Evolutionary conservation across 345 rosid species (phyloP).

Genomic region (Heritiera littoralis): DNA sequence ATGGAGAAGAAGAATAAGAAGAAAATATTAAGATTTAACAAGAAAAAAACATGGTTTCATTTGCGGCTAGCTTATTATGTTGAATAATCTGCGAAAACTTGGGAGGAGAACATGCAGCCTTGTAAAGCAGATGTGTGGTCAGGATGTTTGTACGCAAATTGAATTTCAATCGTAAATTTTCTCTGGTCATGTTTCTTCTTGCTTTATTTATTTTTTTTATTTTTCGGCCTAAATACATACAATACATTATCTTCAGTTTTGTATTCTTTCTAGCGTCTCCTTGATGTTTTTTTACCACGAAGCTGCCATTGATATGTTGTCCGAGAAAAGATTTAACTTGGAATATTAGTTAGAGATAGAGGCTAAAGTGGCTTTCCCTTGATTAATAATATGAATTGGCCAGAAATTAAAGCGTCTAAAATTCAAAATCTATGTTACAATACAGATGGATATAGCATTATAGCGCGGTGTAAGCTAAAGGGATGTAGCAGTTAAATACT

Average conservation of each 20-base stretch:
- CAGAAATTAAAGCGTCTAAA: too few species aligned
- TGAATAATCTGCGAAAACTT: not conserved
- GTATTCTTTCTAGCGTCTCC: not conserved
- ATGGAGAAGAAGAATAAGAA: too few species aligned
- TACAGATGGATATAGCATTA: too few species aligned
- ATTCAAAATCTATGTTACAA: too few species aligned
- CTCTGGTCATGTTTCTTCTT: not conserved
- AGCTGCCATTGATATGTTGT: not conserved
- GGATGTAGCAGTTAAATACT: too few species aligned
- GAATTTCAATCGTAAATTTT: not conserved
- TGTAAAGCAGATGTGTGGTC: not conserved
- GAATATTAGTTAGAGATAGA: not conserved
- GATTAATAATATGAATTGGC: too few species aligned
- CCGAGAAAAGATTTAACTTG: not conserved
- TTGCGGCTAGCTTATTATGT: not conserved
- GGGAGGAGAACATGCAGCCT: conserved; percentile 9
- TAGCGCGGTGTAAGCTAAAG: too few species aligned
- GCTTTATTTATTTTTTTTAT: not conserved
- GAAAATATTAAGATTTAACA: too few species aligned
- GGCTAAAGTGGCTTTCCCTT: not conserved
- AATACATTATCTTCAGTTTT: conserved; percentile 3
- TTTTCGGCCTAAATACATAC: too few species aligned
- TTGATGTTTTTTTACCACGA: not conserved
- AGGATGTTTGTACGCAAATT: not conserved
- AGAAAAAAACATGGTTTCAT: not conserved